A percentile compares a stretch with the other conserved stretches of the same genome.
Conservation (phyloP, 768 basidiomycete genomes). For the Tulasnella sp. region DNA sequence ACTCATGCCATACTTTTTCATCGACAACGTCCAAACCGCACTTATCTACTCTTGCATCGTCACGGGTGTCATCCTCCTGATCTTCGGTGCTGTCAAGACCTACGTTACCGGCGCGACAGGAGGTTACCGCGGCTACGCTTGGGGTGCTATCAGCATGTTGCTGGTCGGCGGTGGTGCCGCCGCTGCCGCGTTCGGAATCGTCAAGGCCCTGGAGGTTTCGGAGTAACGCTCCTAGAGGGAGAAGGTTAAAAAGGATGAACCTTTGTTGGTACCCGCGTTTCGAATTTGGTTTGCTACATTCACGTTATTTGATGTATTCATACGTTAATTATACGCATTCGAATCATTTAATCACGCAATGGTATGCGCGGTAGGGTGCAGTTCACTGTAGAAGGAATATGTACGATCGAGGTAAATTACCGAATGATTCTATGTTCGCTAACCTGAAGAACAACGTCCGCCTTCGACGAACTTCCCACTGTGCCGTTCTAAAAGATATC, state of each 20-base stretch:
- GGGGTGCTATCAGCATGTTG: conserved; percentile 86
- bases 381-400: too few species aligned
- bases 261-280: background rate
- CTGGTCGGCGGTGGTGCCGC: conserved; percentile 91
- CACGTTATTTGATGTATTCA: background rate
- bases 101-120: conserved; percentile 81
- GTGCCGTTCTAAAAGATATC: too few species aligned
- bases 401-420: background rate
- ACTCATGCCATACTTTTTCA: conserved; percentile 90
- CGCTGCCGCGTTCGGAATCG: conserved; percentile 66
- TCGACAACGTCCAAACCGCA: conserved; percentile 61
- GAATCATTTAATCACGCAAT: background rate
- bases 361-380: background rate
- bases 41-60: conserved; percentile 55
- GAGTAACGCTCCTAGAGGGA: background rate
- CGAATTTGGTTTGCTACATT: background rate
- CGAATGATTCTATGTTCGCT: background rate
- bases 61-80: conserved; percentile 81
- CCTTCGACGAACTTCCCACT: too few species aligned
- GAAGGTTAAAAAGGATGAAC: background rate
- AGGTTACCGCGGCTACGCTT: conserved; percentile 69
- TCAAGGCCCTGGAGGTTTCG: conserved; percentile 52
- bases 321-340: background rate
- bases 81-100: conserved; percentile 91
- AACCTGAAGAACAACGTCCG: too few species aligned